A percentile compares a stretch with the other conserved stretches of the same genome.
These are phyloP conservation scores for Alternaria brassicicola DNA, from an alignment of 2,329 filamentous ascomycete genomes.

Conservation along the genomic window DNA sequence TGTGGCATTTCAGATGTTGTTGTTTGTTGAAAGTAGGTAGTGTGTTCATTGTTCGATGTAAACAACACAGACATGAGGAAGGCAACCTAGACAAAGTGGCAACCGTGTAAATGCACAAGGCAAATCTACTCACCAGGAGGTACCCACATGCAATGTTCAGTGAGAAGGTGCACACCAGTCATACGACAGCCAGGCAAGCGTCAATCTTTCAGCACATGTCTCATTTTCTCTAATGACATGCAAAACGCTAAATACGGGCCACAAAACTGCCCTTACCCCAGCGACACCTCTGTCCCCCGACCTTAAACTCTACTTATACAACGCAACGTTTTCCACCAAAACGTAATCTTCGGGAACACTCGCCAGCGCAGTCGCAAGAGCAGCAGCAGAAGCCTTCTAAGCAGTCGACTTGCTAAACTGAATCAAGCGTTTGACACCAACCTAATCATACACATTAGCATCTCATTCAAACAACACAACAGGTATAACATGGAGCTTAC, in stretches of 20 bases:
- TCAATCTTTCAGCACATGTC: not conserved
- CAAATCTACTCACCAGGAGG: not conserved
- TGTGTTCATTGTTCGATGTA: too few species aligned
- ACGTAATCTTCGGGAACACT: not conserved
- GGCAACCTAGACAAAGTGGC: too few species aligned
- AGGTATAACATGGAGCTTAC: conserved; percentile 43
- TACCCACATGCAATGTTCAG: not conserved
- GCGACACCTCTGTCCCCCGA: not conserved
- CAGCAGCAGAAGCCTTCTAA: not conserved
- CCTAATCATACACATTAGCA: conserved; percentile 26
- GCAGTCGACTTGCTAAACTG: conserved; percentile 47
- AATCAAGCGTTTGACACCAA: conserved; percentile 48
- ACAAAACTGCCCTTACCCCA: not conserved
- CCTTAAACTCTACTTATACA: conserved; percentile 3
- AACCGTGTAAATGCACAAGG: not conserved
- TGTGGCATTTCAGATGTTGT: too few species aligned
- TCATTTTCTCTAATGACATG: not conserved
- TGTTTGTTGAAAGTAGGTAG: not conserved
- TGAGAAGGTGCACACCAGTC: not conserved
- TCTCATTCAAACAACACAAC: not conserved
- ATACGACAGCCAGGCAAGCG: too few species aligned
- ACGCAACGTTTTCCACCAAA: not conserved
- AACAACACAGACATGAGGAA: too few species aligned
- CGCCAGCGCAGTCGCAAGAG: not conserved
- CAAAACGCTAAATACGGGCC: not conserved